phyloP scores from a whole-genome alignment of 805 yeast species.

The Barnettozyma botsteinii region DNA sequence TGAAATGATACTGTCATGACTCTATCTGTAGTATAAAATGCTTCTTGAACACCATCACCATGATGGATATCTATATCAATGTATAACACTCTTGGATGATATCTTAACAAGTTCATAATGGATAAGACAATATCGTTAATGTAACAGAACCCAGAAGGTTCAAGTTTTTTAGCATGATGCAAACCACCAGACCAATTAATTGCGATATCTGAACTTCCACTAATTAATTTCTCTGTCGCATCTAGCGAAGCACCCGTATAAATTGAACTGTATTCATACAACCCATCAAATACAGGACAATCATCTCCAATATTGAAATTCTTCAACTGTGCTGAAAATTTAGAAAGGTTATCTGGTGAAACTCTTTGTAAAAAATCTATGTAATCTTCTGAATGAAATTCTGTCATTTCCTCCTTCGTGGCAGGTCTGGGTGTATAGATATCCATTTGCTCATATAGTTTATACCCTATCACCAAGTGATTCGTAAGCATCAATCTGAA shows the following conservation, averaged over 20 bases:
- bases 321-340: constrained; percentile 80
- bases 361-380: constrained; percentile 87
- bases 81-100: constrained; percentile 80
- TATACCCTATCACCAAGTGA: constrained; percentile 93
- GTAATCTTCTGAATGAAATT: constrained; percentile 96
- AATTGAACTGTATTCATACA: constrained; percentile 69
- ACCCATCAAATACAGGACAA: constrained; percentile 78
- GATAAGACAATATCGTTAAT: constrained; percentile 87
- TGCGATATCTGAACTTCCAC: constrained; percentile 85
- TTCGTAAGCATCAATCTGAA: constrained; percentile 99
- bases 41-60: constrained; percentile 95
- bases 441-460: constrained; percentile 94
- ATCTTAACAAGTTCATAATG: constrained; percentile 69
- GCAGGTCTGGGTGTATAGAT: constrained; percentile 92
- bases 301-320: constrained; percentile 96
- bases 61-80: constrained; percentile 91
- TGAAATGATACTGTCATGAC: constrained; percentile 90
- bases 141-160: constrained; percentile 88
- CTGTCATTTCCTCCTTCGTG: constrained; percentile 96
- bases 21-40: constrained; percentile 84
- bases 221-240: constrained; percentile 76
- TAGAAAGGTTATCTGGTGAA: constrained; percentile 85
- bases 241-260: constrained; percentile 89
- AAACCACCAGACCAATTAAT: constrained; percentile 92
- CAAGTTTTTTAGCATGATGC: constrained; percentile 88